Evolutionary conservation across 2,329 filamentous ascomycete species (phyloP).

Genomic region (Trichoderma brevicompactum): DNA sequence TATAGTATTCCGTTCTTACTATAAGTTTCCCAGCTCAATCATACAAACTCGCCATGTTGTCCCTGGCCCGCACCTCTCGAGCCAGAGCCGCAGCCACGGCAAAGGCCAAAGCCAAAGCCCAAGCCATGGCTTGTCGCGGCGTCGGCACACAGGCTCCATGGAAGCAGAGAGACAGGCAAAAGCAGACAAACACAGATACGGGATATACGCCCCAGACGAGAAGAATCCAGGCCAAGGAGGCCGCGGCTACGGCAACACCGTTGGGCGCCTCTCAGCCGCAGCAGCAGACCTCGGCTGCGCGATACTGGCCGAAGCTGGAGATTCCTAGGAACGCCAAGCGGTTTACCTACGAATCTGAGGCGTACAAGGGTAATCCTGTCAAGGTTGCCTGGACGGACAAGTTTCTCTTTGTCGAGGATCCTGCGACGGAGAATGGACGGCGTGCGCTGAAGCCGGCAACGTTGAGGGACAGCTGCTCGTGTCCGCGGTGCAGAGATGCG

Average conservation of each 20-base stretch:
- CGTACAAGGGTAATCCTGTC: constrained; percentile 27
- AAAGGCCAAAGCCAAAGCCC: background rate
- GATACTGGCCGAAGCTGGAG: constrained; percentile 30
- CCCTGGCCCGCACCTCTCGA: constrained; percentile 1
- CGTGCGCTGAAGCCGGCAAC: constrained; percentile 37
- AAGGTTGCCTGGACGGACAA: constrained; percentile 37
- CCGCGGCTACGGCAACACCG: background rate
- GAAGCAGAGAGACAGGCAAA: background rate
- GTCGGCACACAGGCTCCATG: background rate
- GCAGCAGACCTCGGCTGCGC: constrained; percentile 20
- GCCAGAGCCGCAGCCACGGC: constrained; percentile 6
- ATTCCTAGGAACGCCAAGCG: constrained; percentile 30
- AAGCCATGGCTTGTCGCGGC: background rate
- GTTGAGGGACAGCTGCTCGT: constrained; percentile 61
- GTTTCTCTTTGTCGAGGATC: constrained; percentile 40
- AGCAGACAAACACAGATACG: background rate
- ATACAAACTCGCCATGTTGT: background rate
- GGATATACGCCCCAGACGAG: background rate
- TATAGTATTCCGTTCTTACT: too few relatives aligned
- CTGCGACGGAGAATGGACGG: constrained; percentile 31
- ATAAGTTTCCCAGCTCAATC: too few relatives aligned
- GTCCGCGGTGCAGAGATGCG: constrained; percentile 56
- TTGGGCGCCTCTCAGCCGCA: background rate
- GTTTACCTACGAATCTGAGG: constrained; percentile 25
- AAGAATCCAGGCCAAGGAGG: background rate